Conservation (phyloP, 495 filamentous ascomycete species). For the Aspergillus heteromorphus region DNA sequence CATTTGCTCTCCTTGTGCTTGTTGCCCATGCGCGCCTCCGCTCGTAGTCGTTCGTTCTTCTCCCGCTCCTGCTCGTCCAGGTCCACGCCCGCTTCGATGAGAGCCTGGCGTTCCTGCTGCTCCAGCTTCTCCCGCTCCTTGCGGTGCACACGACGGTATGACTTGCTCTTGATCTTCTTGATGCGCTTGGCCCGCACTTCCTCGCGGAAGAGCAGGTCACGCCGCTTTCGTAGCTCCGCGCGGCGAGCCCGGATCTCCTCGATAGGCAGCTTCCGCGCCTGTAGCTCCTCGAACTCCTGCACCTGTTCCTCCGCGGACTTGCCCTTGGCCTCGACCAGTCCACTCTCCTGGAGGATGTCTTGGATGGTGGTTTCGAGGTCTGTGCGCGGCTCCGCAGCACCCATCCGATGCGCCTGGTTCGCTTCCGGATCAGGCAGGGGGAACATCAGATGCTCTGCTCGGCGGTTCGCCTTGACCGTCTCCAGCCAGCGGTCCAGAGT, state of each 20-base stretch:
- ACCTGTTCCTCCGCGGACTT: slow-evolving; percentile 61
- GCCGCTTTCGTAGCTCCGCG: slow-evolving; percentile 68
- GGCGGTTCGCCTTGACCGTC: slow-evolving; percentile 87
- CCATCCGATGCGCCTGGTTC: slow-evolving; percentile 40
- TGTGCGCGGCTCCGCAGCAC: slow-evolving; percentile 57
- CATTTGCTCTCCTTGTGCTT: slow-evolving; percentile 90
- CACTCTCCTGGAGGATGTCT: slow-evolving; percentile 82
- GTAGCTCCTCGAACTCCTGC: slow-evolving; percentile 63
- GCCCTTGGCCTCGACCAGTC: slow-evolving; percentile 53
- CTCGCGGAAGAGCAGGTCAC: slow-evolving; percentile 89
- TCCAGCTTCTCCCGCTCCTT: slow-evolving; percentile 73
- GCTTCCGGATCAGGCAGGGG: slow-evolving; percentile 69
- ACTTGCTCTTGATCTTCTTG: slow-evolving; percentile 97
- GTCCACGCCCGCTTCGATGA: slow-evolving; percentile 63
- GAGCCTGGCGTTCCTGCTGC: slow-evolving; percentile 62
- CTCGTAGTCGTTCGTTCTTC: slow-evolving; percentile 69
- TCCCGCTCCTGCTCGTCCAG: slow-evolving; percentile 74
- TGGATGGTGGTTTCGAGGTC: slow-evolving; percentile 82
- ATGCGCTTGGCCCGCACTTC: slow-evolving; percentile 83
- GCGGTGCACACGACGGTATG: slow-evolving; percentile 85
- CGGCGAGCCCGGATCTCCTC: slow-evolving; percentile 69
- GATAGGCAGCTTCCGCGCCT: slow-evolving; percentile 57
- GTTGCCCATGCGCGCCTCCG: slow-evolving; percentile 82
- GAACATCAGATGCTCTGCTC: slow-evolving; percentile 89
- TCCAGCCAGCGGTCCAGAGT: slow-evolving; percentile 86